phyloP scores from a whole-genome alignment of 2,329 filamentous ascomycete genomes.

The Fusarium austroafricanum region DNA sequence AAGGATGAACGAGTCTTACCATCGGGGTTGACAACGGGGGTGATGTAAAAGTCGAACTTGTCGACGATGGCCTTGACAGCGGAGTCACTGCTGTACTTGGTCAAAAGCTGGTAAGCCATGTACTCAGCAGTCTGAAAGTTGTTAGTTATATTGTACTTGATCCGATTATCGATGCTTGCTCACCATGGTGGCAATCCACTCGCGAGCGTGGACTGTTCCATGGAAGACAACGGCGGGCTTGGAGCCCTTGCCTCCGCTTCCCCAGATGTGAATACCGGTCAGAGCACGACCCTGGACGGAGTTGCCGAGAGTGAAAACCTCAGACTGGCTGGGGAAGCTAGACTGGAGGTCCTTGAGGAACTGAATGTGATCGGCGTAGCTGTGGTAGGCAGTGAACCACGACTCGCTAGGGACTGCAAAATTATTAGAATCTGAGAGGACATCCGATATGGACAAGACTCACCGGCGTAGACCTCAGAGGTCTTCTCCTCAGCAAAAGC shows the following conservation, averaged over 20 bases:
- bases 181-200: constrained; percentile 36
- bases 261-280: constrained; percentile 36
- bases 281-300: constrained; percentile 29
- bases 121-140: constrained; percentile 18
- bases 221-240: constrained; percentile 34
- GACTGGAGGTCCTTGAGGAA: constrained; percentile 30
- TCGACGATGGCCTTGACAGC: constrained; percentile 59
- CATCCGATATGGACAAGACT: not conserved
- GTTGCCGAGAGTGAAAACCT: constrained; percentile 26
- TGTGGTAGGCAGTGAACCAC: constrained; percentile 36
- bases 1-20: constrained; percentile 50
- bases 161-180: fast-evolving
- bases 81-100: constrained; percentile 28
- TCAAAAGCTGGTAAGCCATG: constrained; percentile 33
- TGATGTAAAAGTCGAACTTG: constrained; percentile 74
- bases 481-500: constrained; percentile 26
- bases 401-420: constrained; percentile 19
- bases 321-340: constrained; percentile 26
- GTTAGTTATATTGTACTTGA: fast-evolving
- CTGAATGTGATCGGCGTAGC: constrained; percentile 27
- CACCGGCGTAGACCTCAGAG: constrained; percentile 25
- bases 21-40: constrained; percentile 71
- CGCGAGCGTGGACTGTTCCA: constrained; percentile 34
- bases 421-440: not conserved
- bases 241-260: constrained; percentile 35